A percentile compares a stretch with the other conserved stretches of the same genome.
phyloP scores from a whole-genome alignment of 2,329 filamentous ascomycete genomes.

The Lasiodiplodia citricola region DNA sequence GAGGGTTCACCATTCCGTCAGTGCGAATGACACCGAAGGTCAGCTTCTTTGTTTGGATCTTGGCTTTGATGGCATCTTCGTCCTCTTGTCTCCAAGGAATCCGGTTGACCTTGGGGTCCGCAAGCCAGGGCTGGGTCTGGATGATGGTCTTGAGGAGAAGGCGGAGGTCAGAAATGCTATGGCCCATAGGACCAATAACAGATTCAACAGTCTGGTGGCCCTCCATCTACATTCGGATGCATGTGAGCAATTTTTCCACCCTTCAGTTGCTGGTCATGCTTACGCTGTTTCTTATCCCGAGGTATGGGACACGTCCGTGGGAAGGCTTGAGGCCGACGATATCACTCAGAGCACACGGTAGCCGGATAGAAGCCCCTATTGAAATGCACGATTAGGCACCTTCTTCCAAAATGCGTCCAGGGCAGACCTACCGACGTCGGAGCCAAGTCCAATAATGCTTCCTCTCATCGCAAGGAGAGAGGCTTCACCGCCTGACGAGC shows the following conservation, averaged over 20 bases:
- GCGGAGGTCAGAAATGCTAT: slow-evolving; percentile 59
- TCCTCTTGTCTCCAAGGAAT: slow-evolving; percentile 65
- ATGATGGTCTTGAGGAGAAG: slow-evolving; percentile 64
- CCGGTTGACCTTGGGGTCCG: slow-evolving; percentile 69
- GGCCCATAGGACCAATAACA: slow-evolving; percentile 67
- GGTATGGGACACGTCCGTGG: slow-evolving; percentile 54
- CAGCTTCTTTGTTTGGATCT: slow-evolving; percentile 38
- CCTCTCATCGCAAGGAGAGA: slow-evolving; percentile 57
- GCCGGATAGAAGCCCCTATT: slow-evolving; percentile 57
- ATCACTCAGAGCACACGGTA: slow-evolving; percentile 64
- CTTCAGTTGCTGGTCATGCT: not conserved
- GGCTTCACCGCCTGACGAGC: slow-evolving; percentile 58
- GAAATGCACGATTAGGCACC: slow-evolving; percentile 34
- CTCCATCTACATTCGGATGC: slow-evolving; percentile 58
- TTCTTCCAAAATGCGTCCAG: slow-evolving; percentile 53
- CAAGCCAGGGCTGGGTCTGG: slow-evolving; percentile 65
- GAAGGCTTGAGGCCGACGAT: slow-evolving; percentile 63
- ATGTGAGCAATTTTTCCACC: too few relatives aligned
- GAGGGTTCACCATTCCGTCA: slow-evolving; percentile 4
- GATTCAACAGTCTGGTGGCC: slow-evolving; percentile 68
- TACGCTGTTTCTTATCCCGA: slow-evolving; percentile 56
- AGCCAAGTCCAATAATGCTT: slow-evolving; percentile 57
- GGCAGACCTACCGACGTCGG: slow-evolving; percentile 59
- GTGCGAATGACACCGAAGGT: slow-evolving; percentile 34
- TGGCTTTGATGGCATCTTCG: slow-evolving; percentile 60